Percentiles rank a stretch among this genome's conserved stretches.
Conservation (phyloP, 805 yeast genomes). For the Lipomyces anomalus region DNA sequence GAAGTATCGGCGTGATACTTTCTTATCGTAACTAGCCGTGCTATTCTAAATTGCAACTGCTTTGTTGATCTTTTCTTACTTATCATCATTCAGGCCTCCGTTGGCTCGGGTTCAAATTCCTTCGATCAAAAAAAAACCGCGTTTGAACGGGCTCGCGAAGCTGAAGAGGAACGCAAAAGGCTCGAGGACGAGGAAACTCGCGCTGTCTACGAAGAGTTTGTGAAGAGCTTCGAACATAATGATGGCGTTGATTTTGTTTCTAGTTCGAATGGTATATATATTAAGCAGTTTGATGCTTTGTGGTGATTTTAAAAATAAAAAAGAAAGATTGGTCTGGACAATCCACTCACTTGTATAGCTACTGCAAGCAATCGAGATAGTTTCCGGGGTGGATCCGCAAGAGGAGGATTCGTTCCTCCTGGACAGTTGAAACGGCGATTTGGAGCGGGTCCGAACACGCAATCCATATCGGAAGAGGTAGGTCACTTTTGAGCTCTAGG, state of each 20-base stretch:
- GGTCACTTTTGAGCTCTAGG: too few relatives aligned
- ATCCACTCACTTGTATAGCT: too few relatives aligned
- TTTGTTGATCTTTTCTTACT: too few relatives aligned
- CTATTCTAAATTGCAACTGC: too few relatives aligned
- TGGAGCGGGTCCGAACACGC: background rate
- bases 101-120: background rate
- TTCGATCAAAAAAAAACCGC: conserved; percentile 5
- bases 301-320: too few relatives aligned
- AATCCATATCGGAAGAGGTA: too few relatives aligned
- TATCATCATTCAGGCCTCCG: too few relatives aligned
- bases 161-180: conserved; percentile 8
- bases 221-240: conserved; percentile 12
- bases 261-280: too few relatives aligned
- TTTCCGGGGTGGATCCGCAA: background rate
- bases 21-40: too few relatives aligned
- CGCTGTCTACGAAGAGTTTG: conserved; percentile 20
- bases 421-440: background rate
- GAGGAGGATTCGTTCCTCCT: background rate
- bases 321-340: too few relatives aligned
- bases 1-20: too few relatives aligned
- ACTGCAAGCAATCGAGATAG: background rate
- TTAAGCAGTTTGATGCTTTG: too few relatives aligned
- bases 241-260: conserved; percentile 5
- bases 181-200: conserved; percentile 12
- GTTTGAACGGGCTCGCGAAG: conserved; percentile 14